Base-by-base conservation (phyloP, 441 rosid species). In the Corymbia citriodora region DNA sequence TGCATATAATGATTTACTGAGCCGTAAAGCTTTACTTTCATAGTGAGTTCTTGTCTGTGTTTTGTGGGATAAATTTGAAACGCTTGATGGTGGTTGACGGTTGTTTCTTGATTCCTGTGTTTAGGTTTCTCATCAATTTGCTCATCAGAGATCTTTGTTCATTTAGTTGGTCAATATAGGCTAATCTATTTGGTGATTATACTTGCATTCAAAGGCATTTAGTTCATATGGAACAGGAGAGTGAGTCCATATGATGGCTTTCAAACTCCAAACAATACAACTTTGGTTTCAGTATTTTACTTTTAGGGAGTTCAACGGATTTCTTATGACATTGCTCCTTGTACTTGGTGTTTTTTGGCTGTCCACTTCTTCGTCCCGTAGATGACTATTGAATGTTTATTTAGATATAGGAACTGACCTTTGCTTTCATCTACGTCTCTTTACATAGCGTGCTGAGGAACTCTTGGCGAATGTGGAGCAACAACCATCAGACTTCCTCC, bases 391-490 rank as follows among this genome's bases (percentile, higher is more conserved):
- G 3, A 83, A 23, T 83, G 57, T 83, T 87, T 36, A 40, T 10
- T 19, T 70, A 70, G 21, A 33, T 10, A 19, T 29, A 74, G 25
- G 4, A 74, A 40, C 29, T 19, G 45, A 12, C 7, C 9, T 36
- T 74, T 74, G 50, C 59, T 54, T 54, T 27, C 7, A 8, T 45
- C 45, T 25, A 23, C 83, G 21, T 74, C 50, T 21, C 25, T 9
- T 23, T 90, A 55, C 55, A 90, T n/a, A 90, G 99, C 92, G 90
- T 93, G 93, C 92, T 91, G 97, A 95, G 93, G 87, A 87, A 65
- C 89, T 91, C 92, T 95, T 97, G 40, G 79, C 90, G 33, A 90
- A 89, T 87, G 94, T 94, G 90, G 94, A 94, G 89, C 99, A 95
- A 93, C 93, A 94, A 61, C 97, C 94, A 21, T 87, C 94, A 8